Evolutionary conservation across 352 stramenopile species (phyloP), one percentile per base, ranked within the genome.

Genomic region (Phytophthora chlamydospora): DNA sequence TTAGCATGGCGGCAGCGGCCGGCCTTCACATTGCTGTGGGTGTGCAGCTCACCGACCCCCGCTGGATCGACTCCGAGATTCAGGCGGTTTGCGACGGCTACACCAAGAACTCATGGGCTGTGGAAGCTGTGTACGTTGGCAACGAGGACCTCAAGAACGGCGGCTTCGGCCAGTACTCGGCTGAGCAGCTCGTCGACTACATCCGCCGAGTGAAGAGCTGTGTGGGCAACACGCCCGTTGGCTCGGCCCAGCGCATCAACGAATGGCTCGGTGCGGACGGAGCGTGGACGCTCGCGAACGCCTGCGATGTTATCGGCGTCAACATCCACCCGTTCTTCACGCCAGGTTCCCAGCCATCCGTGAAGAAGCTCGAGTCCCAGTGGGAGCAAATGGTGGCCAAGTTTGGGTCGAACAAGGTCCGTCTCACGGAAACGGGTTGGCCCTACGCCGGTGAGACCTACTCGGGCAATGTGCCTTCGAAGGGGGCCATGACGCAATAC

Each of bases 91-190:
- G 83, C 47, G 58, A 66, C 6, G 83, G 76, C 32, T 80, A 75
- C 31, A 43, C 72, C 32, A 48, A 44, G 16, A 65, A 80, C 45
- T 56, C 75, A 0, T 48, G 62, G 31, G 66, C 42, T 2, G 68
- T 91, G 16, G 63, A 85, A 34, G 80, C 80, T 17, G 82, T 91
- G 51, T 90, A 88, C 68, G 77, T 86, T 7, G 83, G 83, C 40
- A 91, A 90, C 61, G 83, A 91, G 41, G 73, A 91, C 68, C 68
- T 91, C 9, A 55, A 60, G 35, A 83, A 85, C 57, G 77, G 58
- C 17, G 55, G 47, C 46, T 83, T 73, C 35, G 79, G 76, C 21
- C 47, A 16, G 9, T 76, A 47, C 35, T 56, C 72, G 14, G 75
- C 66, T 47, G 61, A 60, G 9, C 36, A 76, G 39, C 66, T 90